Evolutionary conservation across 768 basidiomycete genomes (phyloP), one percentile per base, ranked within the genome.

Genomic region (Trametes gibbosa): DNA sequence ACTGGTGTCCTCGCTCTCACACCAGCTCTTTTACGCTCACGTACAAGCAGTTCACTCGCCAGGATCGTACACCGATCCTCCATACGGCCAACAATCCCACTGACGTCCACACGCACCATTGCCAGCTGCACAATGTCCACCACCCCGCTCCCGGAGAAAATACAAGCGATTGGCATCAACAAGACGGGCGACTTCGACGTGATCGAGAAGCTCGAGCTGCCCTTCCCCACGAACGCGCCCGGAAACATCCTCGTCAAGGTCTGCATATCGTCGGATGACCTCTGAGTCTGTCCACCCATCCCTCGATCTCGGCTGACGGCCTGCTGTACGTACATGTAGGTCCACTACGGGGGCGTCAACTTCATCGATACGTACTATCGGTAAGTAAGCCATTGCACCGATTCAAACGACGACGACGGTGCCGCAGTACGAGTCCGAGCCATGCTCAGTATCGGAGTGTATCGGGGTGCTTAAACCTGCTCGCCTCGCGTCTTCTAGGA

Each of bases 301-400:
- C 13, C 3, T 29, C 3, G n/a, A 41, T 40, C 24, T 46, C 2
- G 19, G 42, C 35, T 37, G 21, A 58, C 27, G 2, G 16, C 5
- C 4, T 21, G 41, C n/a, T 21, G 7, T 51, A 2, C 41, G n/a
- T 24, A 34, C 29, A 32, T 39, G 34, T 69, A 88, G 89, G 77
- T 86, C 23, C 84, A 91, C 64, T 93, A 86, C 63, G 75, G 80
- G 4, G 92, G 91, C 7, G 81, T 96, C 66, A 97, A 97, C 76
- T 97, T 90, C 70, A 92, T 89, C 67, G 89, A 91, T 68, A 86
- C 84, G 42, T 95, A 96, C 71, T 84, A 80, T 68, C 78, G 94
- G 83, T 88, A 73, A 70, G 83, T 88, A 73, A 70, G 75, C 64
- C 29, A 57, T 61, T 19, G 1, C 19, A 8, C 23, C 8, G 8